Base-by-base conservation (phyloP, 1,284 basidiomycete species). In the Boletellus deceptivus region DNA sequence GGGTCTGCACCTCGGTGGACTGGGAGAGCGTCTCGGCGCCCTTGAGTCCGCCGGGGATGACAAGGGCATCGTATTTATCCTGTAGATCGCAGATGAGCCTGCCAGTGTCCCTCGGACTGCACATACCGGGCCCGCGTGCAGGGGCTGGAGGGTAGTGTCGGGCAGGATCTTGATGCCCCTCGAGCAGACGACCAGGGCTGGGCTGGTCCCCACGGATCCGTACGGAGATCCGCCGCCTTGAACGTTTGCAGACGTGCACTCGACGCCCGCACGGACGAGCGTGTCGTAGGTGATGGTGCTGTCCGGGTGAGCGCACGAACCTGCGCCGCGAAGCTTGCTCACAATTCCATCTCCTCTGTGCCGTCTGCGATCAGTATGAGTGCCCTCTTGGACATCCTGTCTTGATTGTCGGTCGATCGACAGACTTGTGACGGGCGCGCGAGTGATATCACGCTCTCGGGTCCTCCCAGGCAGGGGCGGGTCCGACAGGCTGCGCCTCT, bases 281-380 rank as follows among this genome's bases (percentile, higher is more conserved):
- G 85, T 87, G 63, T 91, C 90, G 62, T 86, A 91, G 9, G 82
- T 77, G 67, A 91, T 86, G 10, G 86, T 87, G 59, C 86, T 90
- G 62, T n/a, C 38, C 22, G 27, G 9, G 17, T 31, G 14, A 31
- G 7, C n/a, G 46, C 8, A 14, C 16, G 25, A 11, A n/a, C 43
- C 20, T 37, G 35, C 29, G 41, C 3, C 41, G 24, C 29, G 3
- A 35, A 29, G 24, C 22, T 24, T 11, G 24, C 63, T 64, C 64
- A 89, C 89, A 90, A 90, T 70, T 94, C 91, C 82, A 91, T 91
- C 69, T 93, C 90, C 63, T 94, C 91, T 0, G 90, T 91, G 8
- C 91, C 92, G 62, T 93, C 79, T n/a, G 91, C 87, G n/a, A 93
- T 80, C 20, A 93, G 73, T 47, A 93, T 77, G 24, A 91, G 71